Percentiles rank a stretch among this genome's conserved stretches.
Evolutionary conservation across 139 green algal species (phyloP).

Genomic region (Micractinium sp.): DNA sequence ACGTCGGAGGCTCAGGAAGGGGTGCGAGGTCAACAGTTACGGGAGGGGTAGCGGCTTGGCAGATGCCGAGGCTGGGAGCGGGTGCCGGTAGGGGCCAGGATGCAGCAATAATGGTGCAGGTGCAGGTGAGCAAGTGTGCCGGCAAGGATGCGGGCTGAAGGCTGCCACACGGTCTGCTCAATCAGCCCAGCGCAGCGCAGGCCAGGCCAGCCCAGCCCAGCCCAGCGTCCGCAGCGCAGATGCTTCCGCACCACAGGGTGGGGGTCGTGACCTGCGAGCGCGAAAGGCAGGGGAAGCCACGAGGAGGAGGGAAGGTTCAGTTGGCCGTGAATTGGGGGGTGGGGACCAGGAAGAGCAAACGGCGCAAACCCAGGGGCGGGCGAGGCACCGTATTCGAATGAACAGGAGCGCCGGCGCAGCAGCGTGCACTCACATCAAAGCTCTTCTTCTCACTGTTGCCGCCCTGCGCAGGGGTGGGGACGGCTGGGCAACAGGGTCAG

Average conservation of each 20-base stretch:
- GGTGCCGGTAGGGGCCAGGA: neutral
- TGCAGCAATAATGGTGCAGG: neutral
- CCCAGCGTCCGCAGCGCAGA: neutral
- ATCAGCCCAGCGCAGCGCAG: neutral
- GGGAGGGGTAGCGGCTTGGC: neutral
- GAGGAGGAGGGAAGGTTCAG: neutral
- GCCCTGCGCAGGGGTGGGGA: neutral
- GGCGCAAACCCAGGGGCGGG: neutral
- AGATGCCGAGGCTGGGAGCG: too few species aligned
- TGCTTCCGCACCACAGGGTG: neutral
- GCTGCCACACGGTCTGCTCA: neutral
- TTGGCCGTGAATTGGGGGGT: neutral
- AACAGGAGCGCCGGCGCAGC: too few species aligned
- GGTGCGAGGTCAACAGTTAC: too few species aligned
- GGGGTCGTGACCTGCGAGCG: neutral
- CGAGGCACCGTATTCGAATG: neutral
- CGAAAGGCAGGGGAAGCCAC: neutral
- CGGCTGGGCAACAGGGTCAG: too few species aligned
- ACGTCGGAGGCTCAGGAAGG: too few species aligned
- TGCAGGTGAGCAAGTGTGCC: too few species aligned
- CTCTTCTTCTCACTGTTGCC: neutral
- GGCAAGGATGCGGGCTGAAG: neutral
- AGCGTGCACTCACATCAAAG: slow-evolving; percentile 15
- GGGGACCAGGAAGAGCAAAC: neutral
- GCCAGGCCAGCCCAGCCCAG: too few species aligned